Conservation (phyloP, 257 asterid species). For the Solanum pennellii region DNA sequence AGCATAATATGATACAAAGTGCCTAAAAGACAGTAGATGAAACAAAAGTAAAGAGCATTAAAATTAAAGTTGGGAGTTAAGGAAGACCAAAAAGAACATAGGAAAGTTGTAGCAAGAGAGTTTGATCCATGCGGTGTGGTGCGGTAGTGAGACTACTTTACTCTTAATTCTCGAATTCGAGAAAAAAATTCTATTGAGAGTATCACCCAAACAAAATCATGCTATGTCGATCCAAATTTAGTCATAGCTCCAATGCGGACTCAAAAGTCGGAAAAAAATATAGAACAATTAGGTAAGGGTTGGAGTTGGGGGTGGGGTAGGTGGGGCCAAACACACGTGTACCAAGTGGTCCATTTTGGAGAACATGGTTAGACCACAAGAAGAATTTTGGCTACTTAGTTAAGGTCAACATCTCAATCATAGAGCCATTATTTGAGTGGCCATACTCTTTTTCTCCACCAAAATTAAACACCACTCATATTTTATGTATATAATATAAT, state of each 20-base stretch:
- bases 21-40: not conserved
- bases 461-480: conserved; percentile 20
- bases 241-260: fast-evolving
- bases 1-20: not conserved
- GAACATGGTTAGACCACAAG: conserved; percentile 10
- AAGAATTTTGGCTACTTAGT: conserved; percentile 24
- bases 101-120: not conserved
- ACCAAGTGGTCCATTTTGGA: conserved; percentile 14
- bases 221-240: fast-evolving
- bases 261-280: too few species aligned
- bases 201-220: too few species aligned
- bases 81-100: not conserved
- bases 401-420: conserved; percentile 64
- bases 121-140: not conserved
- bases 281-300: not conserved
- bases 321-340: conserved; percentile 37
- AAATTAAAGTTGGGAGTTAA: not conserved
- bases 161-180: fast-evolving
- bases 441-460: conserved; percentile 27
- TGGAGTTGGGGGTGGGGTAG: not conserved
- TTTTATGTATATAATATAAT: not conserved
- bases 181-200: fast-evolving
- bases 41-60: not conserved
- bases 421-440: conserved; percentile 52
- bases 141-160: fast-evolving